Percentiles rank a stretch among this genome's conserved stretches.
Conservation (phyloP, 805 yeast species). For the Candida dajiaensis region DNA sequence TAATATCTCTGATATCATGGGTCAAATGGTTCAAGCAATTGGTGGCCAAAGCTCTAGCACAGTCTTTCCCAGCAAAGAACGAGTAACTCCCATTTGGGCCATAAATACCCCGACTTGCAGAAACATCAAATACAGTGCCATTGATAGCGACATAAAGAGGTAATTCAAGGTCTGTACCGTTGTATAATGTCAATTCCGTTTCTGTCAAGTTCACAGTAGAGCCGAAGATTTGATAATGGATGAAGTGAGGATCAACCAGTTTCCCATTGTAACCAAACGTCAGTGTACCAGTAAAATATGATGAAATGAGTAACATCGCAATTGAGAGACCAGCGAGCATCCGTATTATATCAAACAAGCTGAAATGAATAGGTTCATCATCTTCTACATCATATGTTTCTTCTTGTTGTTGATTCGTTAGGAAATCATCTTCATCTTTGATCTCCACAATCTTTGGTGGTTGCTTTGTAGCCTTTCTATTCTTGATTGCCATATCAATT, state of each 20-base stretch:
- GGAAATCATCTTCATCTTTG: background rate
- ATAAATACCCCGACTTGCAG: slow-evolving; percentile 35
- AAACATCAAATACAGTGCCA: slow-evolving; percentile 51
- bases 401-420: background rate
- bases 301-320: slow-evolving; percentile 9
- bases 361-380: slow-evolving; percentile 1
- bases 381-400: background rate
- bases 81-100: slow-evolving; percentile 43
- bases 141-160: slow-evolving; percentile 49
- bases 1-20: slow-evolving; percentile 47
- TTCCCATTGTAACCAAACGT: slow-evolving; percentile 48
- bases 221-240: slow-evolving; percentile 15
- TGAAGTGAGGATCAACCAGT: slow-evolving; percentile 32
- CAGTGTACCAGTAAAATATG: slow-evolving; percentile 14
- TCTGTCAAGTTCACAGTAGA: slow-evolving; percentile 27
- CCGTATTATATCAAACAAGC: slow-evolving; percentile 15
- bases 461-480: background rate
- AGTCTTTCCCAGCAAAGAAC: slow-evolving; percentile 47
- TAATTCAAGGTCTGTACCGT: slow-evolving; percentile 35
- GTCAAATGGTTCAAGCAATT: slow-evolving; percentile 55
- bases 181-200: slow-evolving; percentile 32
- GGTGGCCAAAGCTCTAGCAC: slow-evolving; percentile 51
- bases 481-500: background rate
- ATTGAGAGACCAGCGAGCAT: slow-evolving; percentile 17
- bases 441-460: background rate